Conservation (phyloP, 2,329 filamentous ascomycete genomes). For the Pestalotiopsis sp. region DNA sequence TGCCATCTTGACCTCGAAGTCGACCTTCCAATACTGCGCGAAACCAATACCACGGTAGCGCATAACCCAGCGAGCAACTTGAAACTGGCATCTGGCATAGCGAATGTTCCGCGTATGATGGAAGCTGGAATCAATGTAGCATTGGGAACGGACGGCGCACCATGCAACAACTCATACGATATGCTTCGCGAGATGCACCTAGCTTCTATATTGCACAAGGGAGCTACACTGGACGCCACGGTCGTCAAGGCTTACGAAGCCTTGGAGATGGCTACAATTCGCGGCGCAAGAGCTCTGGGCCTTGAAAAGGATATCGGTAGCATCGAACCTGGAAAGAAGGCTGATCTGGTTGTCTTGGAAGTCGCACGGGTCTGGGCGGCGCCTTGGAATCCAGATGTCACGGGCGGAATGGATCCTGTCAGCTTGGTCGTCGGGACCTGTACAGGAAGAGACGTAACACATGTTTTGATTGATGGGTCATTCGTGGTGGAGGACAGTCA, state of each 20-base stretch:
- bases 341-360: slow-evolving; percentile 35
- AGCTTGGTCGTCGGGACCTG: slow-evolving; percentile 14
- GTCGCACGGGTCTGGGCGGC: slow-evolving; percentile 13
- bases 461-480: slow-evolving; percentile 15
- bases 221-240: slow-evolving; percentile 39
- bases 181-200: slow-evolving; percentile 54
- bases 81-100: slow-evolving; percentile 52
- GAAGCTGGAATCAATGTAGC: slow-evolving; percentile 43
- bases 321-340: slow-evolving; percentile 38
- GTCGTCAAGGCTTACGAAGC: slow-evolving; percentile 43
- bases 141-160: slow-evolving; percentile 53
- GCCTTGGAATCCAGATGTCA: slow-evolving; percentile 10
- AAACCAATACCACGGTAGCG: slow-evolving; percentile 44
- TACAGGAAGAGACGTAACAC: slow-evolving; percentile 14
- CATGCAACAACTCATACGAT: slow-evolving; percentile 53
- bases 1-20: slow-evolving; percentile 44
- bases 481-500: slow-evolving; percentile 12
- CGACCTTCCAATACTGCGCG: slow-evolving; percentile 38
- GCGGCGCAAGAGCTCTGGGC: slow-evolving; percentile 48
- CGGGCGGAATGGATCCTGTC: slow-evolving; percentile 16
- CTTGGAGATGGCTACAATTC: slow-evolving; percentile 52
- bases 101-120: slow-evolving; percentile 44
- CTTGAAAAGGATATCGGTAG: slow-evolving; percentile 32
- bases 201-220: slow-evolving; percentile 49
- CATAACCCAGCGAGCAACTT: slow-evolving; percentile 53